Conservation (phyloP, 1,139 yeast genomes). For the Scheffersomyces illinoinensis region DNA sequence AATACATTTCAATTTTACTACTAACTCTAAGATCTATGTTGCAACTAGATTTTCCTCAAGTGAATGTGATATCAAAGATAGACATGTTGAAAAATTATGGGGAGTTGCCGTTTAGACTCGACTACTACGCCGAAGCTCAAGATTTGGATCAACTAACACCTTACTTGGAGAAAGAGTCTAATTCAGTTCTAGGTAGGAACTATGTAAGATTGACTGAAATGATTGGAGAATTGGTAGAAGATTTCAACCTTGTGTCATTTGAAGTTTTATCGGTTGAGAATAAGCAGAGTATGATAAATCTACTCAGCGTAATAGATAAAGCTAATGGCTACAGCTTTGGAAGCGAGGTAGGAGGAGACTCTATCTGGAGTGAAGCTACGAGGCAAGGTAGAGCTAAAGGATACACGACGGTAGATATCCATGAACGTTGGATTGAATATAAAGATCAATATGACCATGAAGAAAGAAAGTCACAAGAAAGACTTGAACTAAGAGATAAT, state of each 20-base stretch:
- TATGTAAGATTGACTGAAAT: conserved; percentile 73
- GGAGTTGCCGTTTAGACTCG: conserved; percentile 67
- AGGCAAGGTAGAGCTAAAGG: conserved; percentile 69
- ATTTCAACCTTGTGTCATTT: conserved; percentile 83
- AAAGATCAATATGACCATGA: conserved; percentile 71
- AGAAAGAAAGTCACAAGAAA: conserved; percentile 51
- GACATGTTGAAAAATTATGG: conserved; percentile 73
- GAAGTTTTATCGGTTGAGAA: conserved; percentile 92
- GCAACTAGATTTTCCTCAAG: conserved; percentile 46
- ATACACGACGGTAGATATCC: conserved; percentile 63
- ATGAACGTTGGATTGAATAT: conserved; percentile 93
- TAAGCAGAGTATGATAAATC: conserved; percentile 83
- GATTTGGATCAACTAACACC: conserved; percentile 74
- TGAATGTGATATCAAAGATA: conserved; percentile 72
- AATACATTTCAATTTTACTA: conserved; percentile 80
- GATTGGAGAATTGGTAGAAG: conserved; percentile 82
- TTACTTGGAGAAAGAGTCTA: conserved; percentile 67
- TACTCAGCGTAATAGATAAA: conserved; percentile 77
- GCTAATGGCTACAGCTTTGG: conserved; percentile 96
- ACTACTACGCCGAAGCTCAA: conserved; percentile 90
- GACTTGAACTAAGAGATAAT: conserved; percentile 25
- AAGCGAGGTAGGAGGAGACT: conserved; percentile 92
- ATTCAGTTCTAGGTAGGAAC: conserved; percentile 56
- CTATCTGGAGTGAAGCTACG: conserved; percentile 93
- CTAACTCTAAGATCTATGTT: conserved; percentile 72